A percentile compares a stretch with the other conserved stretches of the same genome.
Evolutionary conservation across 495 filamentous ascomycete genomes (phyloP).

Genomic region (Neurospora sp.): DNA sequence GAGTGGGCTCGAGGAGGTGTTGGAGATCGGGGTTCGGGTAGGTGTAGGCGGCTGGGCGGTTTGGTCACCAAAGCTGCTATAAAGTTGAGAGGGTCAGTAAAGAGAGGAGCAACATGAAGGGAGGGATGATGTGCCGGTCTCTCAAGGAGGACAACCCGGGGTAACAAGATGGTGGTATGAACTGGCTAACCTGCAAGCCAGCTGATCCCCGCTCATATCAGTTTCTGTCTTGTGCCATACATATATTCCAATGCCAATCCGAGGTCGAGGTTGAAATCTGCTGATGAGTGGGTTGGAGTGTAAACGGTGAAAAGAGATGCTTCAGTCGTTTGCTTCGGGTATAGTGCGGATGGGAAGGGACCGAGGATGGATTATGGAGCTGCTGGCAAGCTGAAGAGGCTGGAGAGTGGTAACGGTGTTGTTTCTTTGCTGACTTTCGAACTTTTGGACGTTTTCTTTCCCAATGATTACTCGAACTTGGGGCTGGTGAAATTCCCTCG

Average conservation of each 20-base stretch:
- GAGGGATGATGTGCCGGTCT: not conserved
- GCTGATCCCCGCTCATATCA: conserved; percentile 72
- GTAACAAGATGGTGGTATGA: conserved; percentile 7
- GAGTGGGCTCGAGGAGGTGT: conserved; percentile 48
- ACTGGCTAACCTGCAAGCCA: conserved; percentile 54
- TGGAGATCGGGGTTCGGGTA: conserved; percentile 60
- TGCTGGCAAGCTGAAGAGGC: not conserved
- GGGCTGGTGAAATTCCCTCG: not conserved
- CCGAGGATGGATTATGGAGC: not conserved
- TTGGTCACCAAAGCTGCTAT: conserved; percentile 62
- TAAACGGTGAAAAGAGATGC: not conserved
- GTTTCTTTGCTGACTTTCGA: not conserved
- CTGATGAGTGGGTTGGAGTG: not conserved
- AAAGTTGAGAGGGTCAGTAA: conserved; percentile 3
- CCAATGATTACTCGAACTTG: not conserved
- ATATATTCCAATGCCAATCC: conserved; percentile 6
- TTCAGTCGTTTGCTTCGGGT: not conserved
- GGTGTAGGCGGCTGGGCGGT: conserved; percentile 71
- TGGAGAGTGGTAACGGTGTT: not conserved
- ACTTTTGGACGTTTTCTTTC: not conserved
- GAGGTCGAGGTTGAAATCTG: not conserved
- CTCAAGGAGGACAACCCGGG: not conserved
- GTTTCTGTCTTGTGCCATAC: conserved; percentile 21
- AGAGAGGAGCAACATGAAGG: not conserved
- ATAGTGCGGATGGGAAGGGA: not conserved